Conservation (phyloP, 805 yeast genomes). For the Yueomyces sinensis region DNA sequence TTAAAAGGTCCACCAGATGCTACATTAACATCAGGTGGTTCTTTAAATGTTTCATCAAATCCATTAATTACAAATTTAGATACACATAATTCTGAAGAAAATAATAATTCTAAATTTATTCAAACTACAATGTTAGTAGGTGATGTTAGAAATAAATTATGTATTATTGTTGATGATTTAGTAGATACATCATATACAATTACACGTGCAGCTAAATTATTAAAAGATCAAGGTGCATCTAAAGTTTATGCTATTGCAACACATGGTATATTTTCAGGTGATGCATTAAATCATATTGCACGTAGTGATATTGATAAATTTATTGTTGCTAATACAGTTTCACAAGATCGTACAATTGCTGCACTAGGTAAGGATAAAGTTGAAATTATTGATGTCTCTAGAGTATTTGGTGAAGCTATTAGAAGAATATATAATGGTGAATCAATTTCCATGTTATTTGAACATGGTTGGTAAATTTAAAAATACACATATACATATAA, state of each 20-base stretch:
- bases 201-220: slow-evolving; percentile 78
- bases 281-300: slow-evolving; percentile 62
- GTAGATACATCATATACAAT: slow-evolving; percentile 90
- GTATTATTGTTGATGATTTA: slow-evolving; percentile 86
- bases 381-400: slow-evolving; percentile 77
- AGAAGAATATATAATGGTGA: slow-evolving; percentile 97
- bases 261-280: slow-evolving; percentile 89
- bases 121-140: slow-evolving; percentile 96
- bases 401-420: slow-evolving; percentile 86
- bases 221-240: slow-evolving; percentile 87
- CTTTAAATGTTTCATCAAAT: slow-evolving; percentile 10
- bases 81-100: slow-evolving; percentile 12
- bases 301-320: slow-evolving; percentile 67
- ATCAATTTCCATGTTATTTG: slow-evolving; percentile 85
- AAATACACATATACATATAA: too few species aligned
- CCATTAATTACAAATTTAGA: slow-evolving; percentile 9
- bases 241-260: slow-evolving; percentile 80
- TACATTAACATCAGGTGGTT: slow-evolving; percentile 18
- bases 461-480: slow-evolving; percentile 42
- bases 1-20: slow-evolving; percentile 25
- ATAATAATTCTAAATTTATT: slow-evolving; percentile 19
- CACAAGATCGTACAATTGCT: slow-evolving; percentile 52
- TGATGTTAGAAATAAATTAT: slow-evolving; percentile 73
- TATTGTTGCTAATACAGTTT: slow-evolving; percentile 83
- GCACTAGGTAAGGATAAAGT: slow-evolving; percentile 41